phyloP scores from a whole-genome alignment of 139 green algal species.

The Picochlorum sp. region DNA sequence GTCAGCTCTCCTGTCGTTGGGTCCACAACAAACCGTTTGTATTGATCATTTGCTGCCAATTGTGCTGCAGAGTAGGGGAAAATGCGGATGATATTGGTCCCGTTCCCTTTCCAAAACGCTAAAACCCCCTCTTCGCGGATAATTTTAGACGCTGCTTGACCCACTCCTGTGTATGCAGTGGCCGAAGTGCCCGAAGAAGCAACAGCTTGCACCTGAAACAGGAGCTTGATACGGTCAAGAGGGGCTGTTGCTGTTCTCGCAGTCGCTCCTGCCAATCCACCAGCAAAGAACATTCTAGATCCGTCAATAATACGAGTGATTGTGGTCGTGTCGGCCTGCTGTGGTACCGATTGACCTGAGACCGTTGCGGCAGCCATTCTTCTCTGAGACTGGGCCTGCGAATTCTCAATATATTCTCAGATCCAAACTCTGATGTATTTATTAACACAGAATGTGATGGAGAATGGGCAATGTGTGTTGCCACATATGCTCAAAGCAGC shows the following conservation, averaged over 20 bases:
- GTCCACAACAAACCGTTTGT: constrained; percentile 43
- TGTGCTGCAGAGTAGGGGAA: constrained; percentile 84
- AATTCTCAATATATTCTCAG: too few species aligned
- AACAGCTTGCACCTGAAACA: constrained; percentile 85
- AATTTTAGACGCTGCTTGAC: constrained; percentile 76
- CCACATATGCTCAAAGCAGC: too few species aligned
- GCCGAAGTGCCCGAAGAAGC: constrained; percentile 27
- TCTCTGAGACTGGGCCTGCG: too few species aligned
- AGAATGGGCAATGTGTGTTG: too few species aligned
- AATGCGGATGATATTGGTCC: constrained; percentile 83
- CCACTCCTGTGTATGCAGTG: constrained; percentile 74
- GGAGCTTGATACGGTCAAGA: constrained; percentile 88
- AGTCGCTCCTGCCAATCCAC: constrained; percentile 56
- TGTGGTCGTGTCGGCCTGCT: not conserved
- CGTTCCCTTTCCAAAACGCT: constrained; percentile 92
- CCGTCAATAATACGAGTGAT: not conserved
- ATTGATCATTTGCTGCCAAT: constrained; percentile 36
- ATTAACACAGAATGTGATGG: too few species aligned
- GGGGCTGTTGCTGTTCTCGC: constrained; percentile 63
- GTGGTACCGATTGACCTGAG: too few species aligned
- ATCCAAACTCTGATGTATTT: too few species aligned
- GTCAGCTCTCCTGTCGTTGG: constrained; percentile 48
- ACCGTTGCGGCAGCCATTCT: too few species aligned
- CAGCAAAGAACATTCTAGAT: constrained; percentile 44
- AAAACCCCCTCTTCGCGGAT: constrained; percentile 77